phyloP scores from a whole-genome alignment of 176 grass and related monocot genomes.

The Carex parvula region DNA sequence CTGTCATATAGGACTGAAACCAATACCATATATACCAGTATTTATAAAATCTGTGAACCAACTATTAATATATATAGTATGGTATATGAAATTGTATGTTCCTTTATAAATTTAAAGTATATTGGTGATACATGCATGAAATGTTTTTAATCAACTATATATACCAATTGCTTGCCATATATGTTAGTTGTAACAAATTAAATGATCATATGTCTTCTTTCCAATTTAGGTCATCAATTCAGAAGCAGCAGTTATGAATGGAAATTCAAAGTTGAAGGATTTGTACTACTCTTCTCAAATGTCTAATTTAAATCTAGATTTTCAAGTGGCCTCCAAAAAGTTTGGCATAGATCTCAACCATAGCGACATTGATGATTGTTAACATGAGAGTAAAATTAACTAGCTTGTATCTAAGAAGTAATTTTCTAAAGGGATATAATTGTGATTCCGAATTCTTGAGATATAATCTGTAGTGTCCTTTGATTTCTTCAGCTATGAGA shows the following conservation, averaged over 20 bases:
- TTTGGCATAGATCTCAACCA: constrained; percentile 23
- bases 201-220: not conserved
- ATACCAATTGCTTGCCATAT: not conserved
- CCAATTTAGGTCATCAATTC: constrained; percentile 21
- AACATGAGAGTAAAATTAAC: not conserved
- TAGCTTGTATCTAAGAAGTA: not conserved
- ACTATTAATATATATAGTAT: not conserved
- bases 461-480: not conserved
- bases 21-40: not conserved
- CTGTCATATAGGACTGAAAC: not conserved
- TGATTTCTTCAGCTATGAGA: no score
- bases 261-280: constrained; percentile 3
- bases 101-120: not conserved
- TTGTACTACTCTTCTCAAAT: constrained; percentile 14
- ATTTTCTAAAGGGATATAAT: not conserved
- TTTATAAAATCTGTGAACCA: not conserved
- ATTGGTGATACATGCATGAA: not conserved
- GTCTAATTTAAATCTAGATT: constrained; percentile 19
- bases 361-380: not conserved
- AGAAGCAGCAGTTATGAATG: constrained; percentile 3
- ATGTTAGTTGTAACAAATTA: not conserved
- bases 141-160: not conserved
- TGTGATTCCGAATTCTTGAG: constrained; percentile 4
- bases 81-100: no score
- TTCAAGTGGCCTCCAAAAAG: not conserved